A percentile compares a stretch with the other conserved stretches of the same genome.
phyloP scores from a whole-genome alignment of 176 grass and related monocot species.

The Bothriochloa decipiens region DNA sequence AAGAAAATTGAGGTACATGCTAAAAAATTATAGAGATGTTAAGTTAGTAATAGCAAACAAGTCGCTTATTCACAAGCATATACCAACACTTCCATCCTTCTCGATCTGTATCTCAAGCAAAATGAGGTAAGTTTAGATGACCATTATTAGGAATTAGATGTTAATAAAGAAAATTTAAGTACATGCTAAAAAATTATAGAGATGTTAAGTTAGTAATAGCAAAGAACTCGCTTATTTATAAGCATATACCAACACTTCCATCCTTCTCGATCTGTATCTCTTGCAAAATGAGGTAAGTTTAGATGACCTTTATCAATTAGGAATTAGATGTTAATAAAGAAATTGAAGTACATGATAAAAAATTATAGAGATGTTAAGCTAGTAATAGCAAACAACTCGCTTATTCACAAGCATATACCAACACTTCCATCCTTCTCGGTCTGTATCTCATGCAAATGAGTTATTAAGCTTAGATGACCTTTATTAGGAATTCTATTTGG shows the following conservation, averaged over 20 bases:
- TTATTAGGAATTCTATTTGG: too few relatives aligned
- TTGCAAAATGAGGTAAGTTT: too few relatives aligned
- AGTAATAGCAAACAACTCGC: neutral
- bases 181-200: neutral
- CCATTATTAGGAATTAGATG: neutral
- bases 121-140: too few relatives aligned
- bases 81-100: neutral
- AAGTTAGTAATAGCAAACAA: neutral
- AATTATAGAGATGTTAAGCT: neutral
- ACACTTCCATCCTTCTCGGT: neutral
- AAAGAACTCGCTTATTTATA: neutral
- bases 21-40: neutral
- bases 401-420: neutral
- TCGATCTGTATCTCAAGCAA: too few relatives aligned
- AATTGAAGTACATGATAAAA: too few relatives aligned
- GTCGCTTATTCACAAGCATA: neutral
- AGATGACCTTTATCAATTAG: too few relatives aligned
- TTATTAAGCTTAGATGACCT: too few relatives aligned
- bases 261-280: neutral
- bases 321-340: neutral
- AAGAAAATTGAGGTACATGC: neutral
- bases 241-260: neutral
- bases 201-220: neutral
- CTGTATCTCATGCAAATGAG: too few relatives aligned
- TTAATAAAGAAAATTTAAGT: neutral